Base-by-base conservation (phyloP, 345 rosid genomes). In the Murraya koenigii region DNA sequence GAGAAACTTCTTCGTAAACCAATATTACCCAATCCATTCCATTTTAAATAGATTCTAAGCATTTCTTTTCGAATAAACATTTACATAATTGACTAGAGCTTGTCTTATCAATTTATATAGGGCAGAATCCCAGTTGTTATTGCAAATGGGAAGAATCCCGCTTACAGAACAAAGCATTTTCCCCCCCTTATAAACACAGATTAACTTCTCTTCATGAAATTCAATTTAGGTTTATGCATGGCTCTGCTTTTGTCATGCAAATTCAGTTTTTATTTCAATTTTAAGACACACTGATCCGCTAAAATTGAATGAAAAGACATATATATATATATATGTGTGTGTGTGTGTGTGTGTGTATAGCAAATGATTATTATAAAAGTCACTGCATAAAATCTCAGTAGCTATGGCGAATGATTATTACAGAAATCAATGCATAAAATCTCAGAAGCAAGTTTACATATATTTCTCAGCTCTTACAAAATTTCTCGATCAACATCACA, bases 401-500 rank as follows among this genome's bases (percentile, higher is more conserved):
- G 36, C 15, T 13, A 11, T 28, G 2, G 6, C 20, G n/a, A 61
- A n/a, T n/a, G n/a, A n/a, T n/a, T n/a, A n/a, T n/a, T n/a, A n/a
- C n/a, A n/a, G n/a, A n/a, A n/a, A n/a, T 63, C 39, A 15, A 8
- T 17, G 33, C 59, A 69, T 8, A 17, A 69, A 28, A 10, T 41
- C 33, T 32, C 55, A 41, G 41, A n/a, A 54, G 47, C 15, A 32
- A 6, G 47, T 36, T 8, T 38, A 38, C 55, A 59, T 69, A 10
- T 68, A 9, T 41, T 1, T 64, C 68, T 64, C 58, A 41, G 77
- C 69, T 61, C 59, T 74, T 61, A 10, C 28, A 74, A 74, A 74
- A 74, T 61, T 61, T 74, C 68, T 32, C 44, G 13, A 74, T 22
- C 66, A 62, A 17, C 30, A 38, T 49, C 32, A 36, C 36, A 55